phyloP scores from a whole-genome alignment of 1,139 yeast genomes.

The Eremothecium coryli region DNA sequence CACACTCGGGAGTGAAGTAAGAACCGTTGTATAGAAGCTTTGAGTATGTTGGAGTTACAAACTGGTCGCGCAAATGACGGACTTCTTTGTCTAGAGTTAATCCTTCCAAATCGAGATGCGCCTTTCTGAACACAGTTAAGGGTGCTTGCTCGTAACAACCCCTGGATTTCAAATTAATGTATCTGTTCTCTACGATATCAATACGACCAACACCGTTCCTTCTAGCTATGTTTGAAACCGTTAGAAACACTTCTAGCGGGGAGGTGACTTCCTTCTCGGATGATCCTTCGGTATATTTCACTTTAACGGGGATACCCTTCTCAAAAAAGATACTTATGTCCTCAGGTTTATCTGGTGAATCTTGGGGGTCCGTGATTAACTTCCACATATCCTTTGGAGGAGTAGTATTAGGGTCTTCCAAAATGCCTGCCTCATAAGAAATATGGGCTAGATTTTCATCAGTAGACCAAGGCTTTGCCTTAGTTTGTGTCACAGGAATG shows the following conservation, averaged over 20 bases:
- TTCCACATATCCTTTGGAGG: conserved; percentile 99
- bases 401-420: conserved; percentile 95
- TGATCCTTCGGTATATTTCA: conserved; percentile 52
- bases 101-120: conserved; percentile 96
- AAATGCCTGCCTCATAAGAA: conserved; percentile 96
- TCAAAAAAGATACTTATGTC: conserved; percentile 72
- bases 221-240: conserved; percentile 92
- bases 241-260: conserved; percentile 84
- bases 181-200: conserved; percentile 97
- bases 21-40: conserved; percentile 91
- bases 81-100: conserved; percentile 95
- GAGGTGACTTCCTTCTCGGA: conserved; percentile 53
- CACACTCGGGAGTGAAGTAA: conserved; percentile 98
- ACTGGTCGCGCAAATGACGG: conserved; percentile 90
- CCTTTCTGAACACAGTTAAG: conserved; percentile 81
- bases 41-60: conserved; percentile 88
- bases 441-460: conserved; percentile 98
- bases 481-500: conserved; percentile 93
- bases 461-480: conserved; percentile 99
- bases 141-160: conserved; percentile 99
- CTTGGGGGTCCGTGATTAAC: conserved; percentile 88
- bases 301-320: conserved; percentile 81
- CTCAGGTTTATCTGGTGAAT: conserved; percentile 92
- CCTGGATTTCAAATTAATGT: conserved; percentile 96
- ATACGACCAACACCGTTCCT: conserved; percentile 99